Conservation (phyloP, 2,329 filamentous ascomycete genomes). For the Teratosphaeria viscida region DNA sequence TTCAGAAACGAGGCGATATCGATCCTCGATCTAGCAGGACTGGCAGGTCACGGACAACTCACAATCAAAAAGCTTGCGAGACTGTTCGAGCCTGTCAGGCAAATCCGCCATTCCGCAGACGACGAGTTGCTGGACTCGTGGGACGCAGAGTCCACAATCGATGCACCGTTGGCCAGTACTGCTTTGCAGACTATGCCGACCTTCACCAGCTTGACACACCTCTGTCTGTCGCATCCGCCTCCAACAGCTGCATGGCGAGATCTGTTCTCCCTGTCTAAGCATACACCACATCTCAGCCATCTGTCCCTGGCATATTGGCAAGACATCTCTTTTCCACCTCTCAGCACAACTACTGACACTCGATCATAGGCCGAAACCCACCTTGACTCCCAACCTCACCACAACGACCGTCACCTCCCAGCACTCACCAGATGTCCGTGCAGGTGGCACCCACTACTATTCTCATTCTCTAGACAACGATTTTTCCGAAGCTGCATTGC, state of each 20-base stretch:
- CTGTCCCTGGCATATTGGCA: conserved; percentile 50
- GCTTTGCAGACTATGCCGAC: conserved; percentile 16
- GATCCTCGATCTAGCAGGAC: conserved; percentile 42
- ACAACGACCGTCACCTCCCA: conserved; percentile 34
- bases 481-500: conserved; percentile 45
- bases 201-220: conserved; percentile 45
- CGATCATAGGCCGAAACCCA: conserved; percentile 39
- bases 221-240: conserved; percentile 47
- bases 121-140: conserved; percentile 33
- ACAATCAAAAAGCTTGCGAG: conserved; percentile 40
- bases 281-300: conserved; percentile 48
- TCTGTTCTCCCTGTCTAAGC: conserved; percentile 42
- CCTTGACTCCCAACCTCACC: conserved; percentile 44
- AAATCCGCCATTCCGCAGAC: not conserved
- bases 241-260: conserved; percentile 43
- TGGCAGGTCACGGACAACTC: conserved; percentile 37
- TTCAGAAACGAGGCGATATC: conserved; percentile 29
- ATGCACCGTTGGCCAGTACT: conserved; percentile 9
- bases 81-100: conserved; percentile 21
- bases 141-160: conserved; percentile 29
- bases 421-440: conserved; percentile 32
- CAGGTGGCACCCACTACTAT: conserved; percentile 45
- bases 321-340: no score
- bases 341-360: no score
- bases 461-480: conserved; percentile 42